Conservation (phyloP, 2,329 filamentous ascomycete genomes). For the Stagonosporopsis rhizophila region DNA sequence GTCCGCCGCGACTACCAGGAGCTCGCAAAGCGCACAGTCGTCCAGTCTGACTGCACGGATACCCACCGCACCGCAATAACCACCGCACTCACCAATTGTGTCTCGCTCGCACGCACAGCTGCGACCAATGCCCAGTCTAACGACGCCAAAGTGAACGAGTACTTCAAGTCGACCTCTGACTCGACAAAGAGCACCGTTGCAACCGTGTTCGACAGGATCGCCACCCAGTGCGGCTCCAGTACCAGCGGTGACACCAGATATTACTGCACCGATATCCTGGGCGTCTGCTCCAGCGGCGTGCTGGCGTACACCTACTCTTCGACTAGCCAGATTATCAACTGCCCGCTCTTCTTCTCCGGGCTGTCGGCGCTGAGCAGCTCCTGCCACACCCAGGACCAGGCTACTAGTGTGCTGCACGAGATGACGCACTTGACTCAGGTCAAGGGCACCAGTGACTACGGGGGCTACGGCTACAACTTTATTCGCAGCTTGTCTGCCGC, state of each 20-base stretch:
- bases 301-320: slow-evolving; percentile 67
- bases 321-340: slow-evolving; percentile 64
- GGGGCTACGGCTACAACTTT: slow-evolving; percentile 61
- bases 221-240: slow-evolving; percentile 61
- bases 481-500: slow-evolving; percentile 53
- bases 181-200: slow-evolving; percentile 59
- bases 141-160: slow-evolving; percentile 61
- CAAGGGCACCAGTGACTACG: slow-evolving; percentile 66
- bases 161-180: slow-evolving; percentile 65
- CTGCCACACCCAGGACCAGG: slow-evolving; percentile 70
- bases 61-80: slow-evolving; percentile 53
- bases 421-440: slow-evolving; percentile 64
- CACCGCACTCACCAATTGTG: slow-evolving; percentile 61
- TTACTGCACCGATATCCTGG: slow-evolving; percentile 65
- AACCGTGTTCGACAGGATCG: slow-evolving; percentile 59
- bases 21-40: slow-evolving; percentile 57
- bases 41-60: slow-evolving; percentile 63
- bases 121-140: slow-evolving; percentile 59
- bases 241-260: slow-evolving; percentile 58
- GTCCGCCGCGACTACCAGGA: slow-evolving; percentile 57
- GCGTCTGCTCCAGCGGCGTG: slow-evolving; percentile 57
- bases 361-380: slow-evolving; percentile 56
- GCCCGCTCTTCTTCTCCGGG: slow-evolving; percentile 62
- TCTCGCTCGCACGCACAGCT: slow-evolving; percentile 59
- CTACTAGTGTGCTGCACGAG: slow-evolving; percentile 69